phyloP scores from a whole-genome alignment of 164 flowering plant genomes.

The Vitis rotundifolia region DNA sequence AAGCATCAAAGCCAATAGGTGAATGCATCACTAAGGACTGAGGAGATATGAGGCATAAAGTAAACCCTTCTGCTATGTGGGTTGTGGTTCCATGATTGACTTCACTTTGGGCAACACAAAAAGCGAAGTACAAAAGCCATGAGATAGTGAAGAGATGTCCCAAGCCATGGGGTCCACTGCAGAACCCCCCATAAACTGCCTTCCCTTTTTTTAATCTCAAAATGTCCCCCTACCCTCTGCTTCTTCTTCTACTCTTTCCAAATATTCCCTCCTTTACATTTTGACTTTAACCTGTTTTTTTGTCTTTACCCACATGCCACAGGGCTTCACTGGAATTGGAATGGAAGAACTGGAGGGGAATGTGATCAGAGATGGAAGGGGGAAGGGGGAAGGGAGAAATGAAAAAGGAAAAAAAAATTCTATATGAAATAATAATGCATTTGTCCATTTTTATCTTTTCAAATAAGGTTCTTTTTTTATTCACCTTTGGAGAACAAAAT shows the following conservation, averaged over 20 bases:
- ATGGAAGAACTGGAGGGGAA: conserved; percentile 30
- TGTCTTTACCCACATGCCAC: conserved; percentile 1
- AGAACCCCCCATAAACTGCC: no score
- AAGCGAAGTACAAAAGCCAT: conserved; percentile 8
- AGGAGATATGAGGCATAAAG: not conserved
- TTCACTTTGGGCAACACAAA: conserved; percentile 16
- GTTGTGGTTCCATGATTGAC: conserved; percentile 13
- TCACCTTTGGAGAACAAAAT: conserved; percentile 20
- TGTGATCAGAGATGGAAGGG: conserved; percentile 10
- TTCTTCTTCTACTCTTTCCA: conserved; percentile 5
- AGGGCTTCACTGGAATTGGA: conserved; percentile 3
- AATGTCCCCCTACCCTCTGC: no score
- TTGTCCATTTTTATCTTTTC: not conserved
- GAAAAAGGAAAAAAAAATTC: not conserved
- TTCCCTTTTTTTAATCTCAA: no score
- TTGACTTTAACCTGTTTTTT: conserved; percentile 3
- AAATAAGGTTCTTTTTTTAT: not conserved
- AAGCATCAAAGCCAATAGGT: not conserved
- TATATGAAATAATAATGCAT: not conserved
- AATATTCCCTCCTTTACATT: not conserved
- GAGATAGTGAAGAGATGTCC: not conserved
- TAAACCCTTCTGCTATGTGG: conserved; percentile 16
- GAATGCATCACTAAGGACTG: not conserved
- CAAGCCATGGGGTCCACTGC: no score
- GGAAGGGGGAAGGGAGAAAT: not conserved